Evolutionary conservation across 768 basidiomycete species (phyloP), one percentile per base, ranked within the genome.

Genomic region (Agaricus sinodeliciosus): DNA sequence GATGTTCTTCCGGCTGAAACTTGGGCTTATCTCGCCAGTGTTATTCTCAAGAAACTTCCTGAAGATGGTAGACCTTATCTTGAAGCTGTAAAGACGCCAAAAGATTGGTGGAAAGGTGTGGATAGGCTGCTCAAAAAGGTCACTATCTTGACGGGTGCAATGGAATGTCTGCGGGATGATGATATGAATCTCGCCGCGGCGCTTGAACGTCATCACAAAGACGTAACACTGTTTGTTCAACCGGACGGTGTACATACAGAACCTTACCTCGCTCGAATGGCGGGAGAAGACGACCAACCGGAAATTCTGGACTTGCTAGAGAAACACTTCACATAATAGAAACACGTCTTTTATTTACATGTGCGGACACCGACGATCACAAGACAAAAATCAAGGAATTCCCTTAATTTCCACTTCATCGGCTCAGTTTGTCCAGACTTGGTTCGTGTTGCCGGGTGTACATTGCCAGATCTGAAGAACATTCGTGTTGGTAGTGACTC

Each of bases 211-310:
- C 52, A 60, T 11, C 63, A 65, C 48, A 35, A 54, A 0, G 22
- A 59, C 13, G 49, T 57, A 37, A 48, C 58, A 42, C 59, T 69
- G 22, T 57, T 62, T 22, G 36, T 71, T 39, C 69, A 71, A 58
- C 52, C 61, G 25, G 56, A 58, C 28, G 71, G 71, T 7, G 57
- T 69, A 16, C 71, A 71, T 36, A 63, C 66, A 47, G 71, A 71
- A 41, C 60, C 67, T 34, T 65, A 60, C 27, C 55, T 70, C 22
- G 65, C 69, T 49, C 65, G 62, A 34, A 27, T 62, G 9, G 43
- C 43, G 22, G 56, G 48, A 34, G 62, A 57, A 48, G 59, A 57
- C 1, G 51, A 57, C 51, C 27, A 28, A 57, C 9, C 57, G 59
- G 25, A 57, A 60, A 27, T 44, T 63, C 40, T 67, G 63, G 8